phyloP scores from a whole-genome alignment of 1,284 basidiomycete species.

The Fistulina hepatica region DNA sequence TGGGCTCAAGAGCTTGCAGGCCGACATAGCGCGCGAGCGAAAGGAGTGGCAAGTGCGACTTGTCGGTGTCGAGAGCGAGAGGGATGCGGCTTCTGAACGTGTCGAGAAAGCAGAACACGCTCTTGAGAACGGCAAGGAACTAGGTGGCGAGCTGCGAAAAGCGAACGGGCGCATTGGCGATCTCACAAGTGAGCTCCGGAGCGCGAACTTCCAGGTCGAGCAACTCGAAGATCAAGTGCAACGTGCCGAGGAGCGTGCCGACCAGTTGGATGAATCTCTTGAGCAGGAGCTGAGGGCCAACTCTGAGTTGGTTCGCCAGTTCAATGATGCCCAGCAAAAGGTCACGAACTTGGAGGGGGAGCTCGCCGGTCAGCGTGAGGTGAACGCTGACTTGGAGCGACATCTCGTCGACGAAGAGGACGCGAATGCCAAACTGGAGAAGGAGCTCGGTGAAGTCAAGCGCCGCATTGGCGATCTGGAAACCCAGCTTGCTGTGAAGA shows the following conservation, averaged over 20 bases:
- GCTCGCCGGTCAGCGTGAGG: constrained; percentile 24
- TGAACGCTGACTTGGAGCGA: constrained; percentile 13
- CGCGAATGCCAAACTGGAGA: not conserved
- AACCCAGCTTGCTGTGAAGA: no score
- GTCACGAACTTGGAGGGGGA: constrained; percentile 32
- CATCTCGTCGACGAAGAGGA: not conserved
- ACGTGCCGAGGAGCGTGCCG: constrained; percentile 36
- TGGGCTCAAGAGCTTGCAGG: constrained; percentile 28
- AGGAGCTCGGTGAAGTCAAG: not conserved
- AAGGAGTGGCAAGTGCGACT: constrained; percentile 38
- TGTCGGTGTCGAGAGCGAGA: constrained; percentile 34
- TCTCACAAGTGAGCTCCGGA: constrained; percentile 43
- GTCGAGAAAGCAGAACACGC: constrained; percentile 50
- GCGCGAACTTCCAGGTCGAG: constrained; percentile 42
- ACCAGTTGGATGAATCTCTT: constrained; percentile 41
- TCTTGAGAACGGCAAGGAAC: constrained; percentile 48
- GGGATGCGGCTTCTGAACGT: constrained; percentile 44
- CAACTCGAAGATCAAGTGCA: constrained; percentile 46
- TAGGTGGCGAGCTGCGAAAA: constrained; percentile 52
- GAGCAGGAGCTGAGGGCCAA: constrained; percentile 37
- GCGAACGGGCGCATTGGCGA: constrained; percentile 48
- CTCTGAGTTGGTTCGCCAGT: constrained; percentile 27
- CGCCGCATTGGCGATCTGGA: no score
- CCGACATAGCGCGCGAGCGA: constrained; percentile 26
- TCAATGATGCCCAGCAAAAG: constrained; percentile 28